Evolutionary conservation across 2,329 filamentous ascomycete genomes (phyloP).

Genomic region (Aspergillus neoniger): DNA sequence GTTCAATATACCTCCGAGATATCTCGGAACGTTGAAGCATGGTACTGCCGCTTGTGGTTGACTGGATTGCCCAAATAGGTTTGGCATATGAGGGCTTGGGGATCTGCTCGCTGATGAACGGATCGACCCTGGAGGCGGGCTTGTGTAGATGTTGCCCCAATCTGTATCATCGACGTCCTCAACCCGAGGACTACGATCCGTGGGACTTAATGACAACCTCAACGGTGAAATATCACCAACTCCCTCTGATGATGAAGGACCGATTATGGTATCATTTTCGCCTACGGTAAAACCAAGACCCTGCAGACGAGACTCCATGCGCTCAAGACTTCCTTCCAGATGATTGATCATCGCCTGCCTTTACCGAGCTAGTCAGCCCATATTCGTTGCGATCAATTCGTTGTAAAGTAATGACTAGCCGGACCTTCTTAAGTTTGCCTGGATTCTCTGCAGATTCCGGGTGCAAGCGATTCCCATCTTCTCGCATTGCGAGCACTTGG

Average conservation of each 20-base stretch:
- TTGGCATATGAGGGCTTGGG: not conserved
- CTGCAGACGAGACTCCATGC: conserved; percentile 18
- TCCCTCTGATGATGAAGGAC: not conserved
- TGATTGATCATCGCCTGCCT: conserved; percentile 21
- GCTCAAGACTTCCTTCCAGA: conserved; percentile 20
- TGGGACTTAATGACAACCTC: not conserved
- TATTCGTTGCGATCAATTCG: not conserved
- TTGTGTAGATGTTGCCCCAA: not conserved
- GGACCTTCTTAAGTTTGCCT: conserved; percentile 3
- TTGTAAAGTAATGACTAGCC: not conserved
- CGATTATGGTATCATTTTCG: not conserved
- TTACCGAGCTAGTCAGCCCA: not conserved
- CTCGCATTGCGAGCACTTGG: conserved; percentile 4
- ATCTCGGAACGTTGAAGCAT: conserved; percentile 16
- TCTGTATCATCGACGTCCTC: not conserved
- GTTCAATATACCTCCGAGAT: conserved; percentile 9
- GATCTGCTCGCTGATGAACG: not conserved
- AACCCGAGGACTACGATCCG: not conserved
- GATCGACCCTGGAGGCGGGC: not conserved
- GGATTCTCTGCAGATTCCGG: conserved; percentile 1
- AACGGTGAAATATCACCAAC: not conserved
- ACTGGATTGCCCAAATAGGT: not conserved
- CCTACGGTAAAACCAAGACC: conserved; percentile 15
- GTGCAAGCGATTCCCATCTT: conserved; percentile 3
- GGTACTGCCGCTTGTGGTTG: not conserved